These are phyloP conservation scores for Tetrapisispora phaffii DNA, from an alignment of 805 yeast genomes.

Conservation along the genomic window DNA sequence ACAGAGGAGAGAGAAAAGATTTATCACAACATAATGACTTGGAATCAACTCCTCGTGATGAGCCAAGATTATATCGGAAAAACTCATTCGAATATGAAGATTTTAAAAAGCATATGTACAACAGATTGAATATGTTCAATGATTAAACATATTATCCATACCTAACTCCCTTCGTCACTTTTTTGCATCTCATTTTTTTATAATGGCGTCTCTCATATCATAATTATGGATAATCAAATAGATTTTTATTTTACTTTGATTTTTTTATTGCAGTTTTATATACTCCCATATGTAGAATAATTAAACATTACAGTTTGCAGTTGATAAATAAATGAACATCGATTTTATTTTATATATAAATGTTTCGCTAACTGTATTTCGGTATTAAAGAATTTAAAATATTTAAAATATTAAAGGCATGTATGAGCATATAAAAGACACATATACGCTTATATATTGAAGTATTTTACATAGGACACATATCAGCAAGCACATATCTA, in stretches of 20 bases:
- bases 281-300: too few species aligned
- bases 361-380: not conserved
- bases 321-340: not conserved
- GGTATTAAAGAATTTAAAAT: not conserved
- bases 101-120: constrained; percentile 26
- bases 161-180: not conserved
- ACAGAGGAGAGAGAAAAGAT: not conserved
- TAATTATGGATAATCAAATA: not conserved
- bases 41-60: not conserved
- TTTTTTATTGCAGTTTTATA: not conserved
- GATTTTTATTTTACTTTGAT: not conserved
- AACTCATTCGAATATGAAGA: constrained; percentile 24
- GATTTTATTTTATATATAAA: too few species aligned
- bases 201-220: not conserved
- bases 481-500: not conserved
- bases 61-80: constrained; percentile 4
- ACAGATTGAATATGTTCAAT: constrained; percentile 22
- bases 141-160: not conserved
- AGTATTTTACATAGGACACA: too few species aligned
- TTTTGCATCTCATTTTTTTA: not conserved
- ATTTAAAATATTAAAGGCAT: not conserved
- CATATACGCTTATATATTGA: too few species aligned
- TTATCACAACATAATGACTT: not conserved
- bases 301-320: not conserved
- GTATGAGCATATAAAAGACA: too few species aligned